Evolutionary conservation across 768 basidiomycete genomes (phyloP).

Genomic region (Daedaleopsis nitida): DNA sequence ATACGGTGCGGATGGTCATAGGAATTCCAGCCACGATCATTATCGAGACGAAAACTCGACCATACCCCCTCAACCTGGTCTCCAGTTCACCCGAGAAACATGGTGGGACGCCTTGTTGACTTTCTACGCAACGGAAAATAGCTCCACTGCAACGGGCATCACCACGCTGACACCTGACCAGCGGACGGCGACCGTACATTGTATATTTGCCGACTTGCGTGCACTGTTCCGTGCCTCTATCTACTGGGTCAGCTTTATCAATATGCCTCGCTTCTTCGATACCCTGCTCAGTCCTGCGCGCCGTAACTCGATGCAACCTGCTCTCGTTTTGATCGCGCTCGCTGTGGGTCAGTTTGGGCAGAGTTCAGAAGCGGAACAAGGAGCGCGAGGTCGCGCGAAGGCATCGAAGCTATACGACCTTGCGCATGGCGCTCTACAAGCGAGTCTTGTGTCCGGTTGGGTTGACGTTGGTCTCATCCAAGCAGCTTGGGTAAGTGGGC

Average conservation of each 20-base stretch:
- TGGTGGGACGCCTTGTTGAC: conserved; percentile 77
- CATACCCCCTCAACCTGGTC: conserved; percentile 51
- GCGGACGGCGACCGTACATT: conserved; percentile 46
- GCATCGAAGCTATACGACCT: conserved; percentile 65
- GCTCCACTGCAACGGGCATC: not conserved
- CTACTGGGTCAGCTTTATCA: conserved; percentile 74
- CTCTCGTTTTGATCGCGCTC: conserved; percentile 63
- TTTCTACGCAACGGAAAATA: conserved; percentile 41
- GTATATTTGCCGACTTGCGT: conserved; percentile 56
- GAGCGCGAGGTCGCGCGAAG: conserved; percentile 47
- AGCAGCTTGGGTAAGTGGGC: conserved; percentile 52
- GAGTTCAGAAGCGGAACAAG: conserved; percentile 62
- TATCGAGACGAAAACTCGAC: not conserved
- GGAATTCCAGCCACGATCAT: no score
- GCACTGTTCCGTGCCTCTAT: conserved; percentile 67
- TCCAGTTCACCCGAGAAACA: conserved; percentile 68
- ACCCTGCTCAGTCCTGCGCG: conserved; percentile 53
- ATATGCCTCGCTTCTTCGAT: conserved; percentile 66
- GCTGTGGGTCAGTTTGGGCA: conserved; percentile 67
- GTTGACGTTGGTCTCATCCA: conserved; percentile 74
- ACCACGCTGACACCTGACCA: conserved; percentile 26
- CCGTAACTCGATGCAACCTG: conserved; percentile 63
- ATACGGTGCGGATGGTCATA: no score
- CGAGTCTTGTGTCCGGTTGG: conserved; percentile 70
- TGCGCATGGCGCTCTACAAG: conserved; percentile 70